phyloP scores from a whole-genome alignment of 345 rosid species.

The Sisymbrium altissimum region DNA sequence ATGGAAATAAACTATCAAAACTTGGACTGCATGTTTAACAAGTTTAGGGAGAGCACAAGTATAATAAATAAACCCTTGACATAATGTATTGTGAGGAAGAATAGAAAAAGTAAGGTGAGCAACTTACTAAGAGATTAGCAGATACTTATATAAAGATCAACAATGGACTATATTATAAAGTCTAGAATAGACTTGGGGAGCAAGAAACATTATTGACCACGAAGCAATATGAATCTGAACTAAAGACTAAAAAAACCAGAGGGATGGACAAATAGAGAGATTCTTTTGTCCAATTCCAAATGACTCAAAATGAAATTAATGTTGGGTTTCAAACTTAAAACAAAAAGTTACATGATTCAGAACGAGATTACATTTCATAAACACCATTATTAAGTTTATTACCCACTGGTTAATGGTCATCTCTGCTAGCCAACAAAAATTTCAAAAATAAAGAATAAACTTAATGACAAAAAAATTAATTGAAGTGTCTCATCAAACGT shows the following conservation, averaged over 20 bases:
- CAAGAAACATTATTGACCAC: not conserved
- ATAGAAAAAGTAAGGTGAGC: not conserved
- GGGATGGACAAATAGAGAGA: too few species aligned
- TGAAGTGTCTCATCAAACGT: slow-evolving; percentile 23
- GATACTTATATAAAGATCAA: not conserved
- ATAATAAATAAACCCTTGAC: too few species aligned
- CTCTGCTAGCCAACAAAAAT: slow-evolving; percentile 27
- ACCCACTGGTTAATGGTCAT: slow-evolving; percentile 20
- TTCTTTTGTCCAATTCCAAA: not conserved
- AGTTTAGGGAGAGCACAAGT: too few species aligned
- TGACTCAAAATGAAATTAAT: slow-evolving; percentile 3
- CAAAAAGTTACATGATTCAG: slow-evolving; percentile 10
- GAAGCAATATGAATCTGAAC: not conserved
- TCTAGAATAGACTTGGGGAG: not conserved
- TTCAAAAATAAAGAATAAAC: slow-evolving; percentile 36
- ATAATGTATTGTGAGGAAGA: too few species aligned
- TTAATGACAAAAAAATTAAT: slow-evolving; percentile 30
- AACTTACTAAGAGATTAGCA: not conserved
- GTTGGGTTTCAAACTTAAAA: not conserved
- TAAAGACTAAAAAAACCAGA: too few species aligned
- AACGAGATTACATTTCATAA: slow-evolving; percentile 22
- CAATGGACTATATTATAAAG: not conserved
- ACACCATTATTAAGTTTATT: slow-evolving; percentile 33
- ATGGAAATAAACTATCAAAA: not conserved
- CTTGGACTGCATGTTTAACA: not conserved